phyloP scores from a whole-genome alignment of 192 early-diverging fungal genomes.

The Allomyces arbusculus region DNA sequence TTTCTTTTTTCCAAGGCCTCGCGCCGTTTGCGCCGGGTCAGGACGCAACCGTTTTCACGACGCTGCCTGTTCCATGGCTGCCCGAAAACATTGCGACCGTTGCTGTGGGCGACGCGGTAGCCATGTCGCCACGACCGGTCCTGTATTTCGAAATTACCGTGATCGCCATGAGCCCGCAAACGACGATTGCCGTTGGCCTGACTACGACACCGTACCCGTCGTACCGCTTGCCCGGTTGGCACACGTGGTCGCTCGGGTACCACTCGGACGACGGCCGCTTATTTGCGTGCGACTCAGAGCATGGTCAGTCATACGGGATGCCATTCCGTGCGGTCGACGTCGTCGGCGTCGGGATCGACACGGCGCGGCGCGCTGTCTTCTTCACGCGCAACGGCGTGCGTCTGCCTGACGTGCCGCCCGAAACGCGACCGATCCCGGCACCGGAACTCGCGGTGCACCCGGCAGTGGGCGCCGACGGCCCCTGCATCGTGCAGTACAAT shows the following conservation, averaged over 20 bases:
- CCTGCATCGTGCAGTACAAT: conserved; percentile 4
- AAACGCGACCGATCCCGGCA: neutral
- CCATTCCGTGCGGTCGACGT: conserved; percentile 9
- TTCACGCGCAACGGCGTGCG: conserved; percentile 7
- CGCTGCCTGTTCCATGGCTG: neutral
- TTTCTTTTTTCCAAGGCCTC: too few relatives aligned
- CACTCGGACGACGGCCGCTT: conserved; percentile 24
- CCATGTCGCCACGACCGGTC: neutral
- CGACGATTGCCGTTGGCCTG: conserved; percentile 14
- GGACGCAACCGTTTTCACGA: neutral
- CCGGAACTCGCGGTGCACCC: conserved; percentile 3
- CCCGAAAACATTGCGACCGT: neutral
- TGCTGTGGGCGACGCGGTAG: too few relatives aligned
- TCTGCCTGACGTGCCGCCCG: conserved; percentile 1
- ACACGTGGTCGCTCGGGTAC: conserved; percentile 14
- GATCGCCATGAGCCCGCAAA: neutral
- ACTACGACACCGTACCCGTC: conserved; percentile 15
- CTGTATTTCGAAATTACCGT: neutral
- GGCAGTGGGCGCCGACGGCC: conserved; percentile 8
- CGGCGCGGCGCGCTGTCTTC: conserved; percentile 3
- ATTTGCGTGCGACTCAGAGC: conserved; percentile 12
- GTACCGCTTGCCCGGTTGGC: conserved; percentile 25
- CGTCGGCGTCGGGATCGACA: conserved; percentile 13
- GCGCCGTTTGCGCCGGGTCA: too few relatives aligned
- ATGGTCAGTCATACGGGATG: conserved; percentile 4